phyloP scores from a whole-genome alignment of 1,284 basidiomycete genomes.

The Acaromyces ingoldii region DNA sequence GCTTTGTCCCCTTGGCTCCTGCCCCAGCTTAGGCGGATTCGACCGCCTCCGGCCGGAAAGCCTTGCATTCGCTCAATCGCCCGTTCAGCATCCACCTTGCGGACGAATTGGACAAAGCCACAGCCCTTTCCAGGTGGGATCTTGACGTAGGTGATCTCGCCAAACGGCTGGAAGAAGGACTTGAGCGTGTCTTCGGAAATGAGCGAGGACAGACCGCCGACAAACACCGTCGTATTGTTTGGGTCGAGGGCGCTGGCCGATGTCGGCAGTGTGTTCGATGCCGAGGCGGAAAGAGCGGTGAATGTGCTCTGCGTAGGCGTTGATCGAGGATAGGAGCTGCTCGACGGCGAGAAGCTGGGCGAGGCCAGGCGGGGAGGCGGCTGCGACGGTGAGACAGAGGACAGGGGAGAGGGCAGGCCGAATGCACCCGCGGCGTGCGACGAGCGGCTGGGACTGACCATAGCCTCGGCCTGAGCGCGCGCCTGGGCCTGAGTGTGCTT shows the following conservation, averaged over 20 bases:
- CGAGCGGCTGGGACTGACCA: too few species aligned
- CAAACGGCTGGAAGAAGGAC: slow-evolving; percentile 46
- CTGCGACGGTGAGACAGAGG: too few species aligned
- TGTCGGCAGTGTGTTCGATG: neutral
- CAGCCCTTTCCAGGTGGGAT: slow-evolving; percentile 92
- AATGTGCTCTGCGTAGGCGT: neutral
- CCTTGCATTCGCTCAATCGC: slow-evolving; percentile 96
- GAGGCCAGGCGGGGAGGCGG: neutral
- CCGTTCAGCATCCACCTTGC: slow-evolving; percentile 81
- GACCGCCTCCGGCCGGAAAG: slow-evolving; percentile 76
- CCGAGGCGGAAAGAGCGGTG: neutral
- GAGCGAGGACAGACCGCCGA: slow-evolving; percentile 44
- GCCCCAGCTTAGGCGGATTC: slow-evolving; percentile 87
- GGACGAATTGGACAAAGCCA: slow-evolving; percentile 89
- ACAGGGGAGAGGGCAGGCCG: neutral
- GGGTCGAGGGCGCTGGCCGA: slow-evolving; percentile 35
- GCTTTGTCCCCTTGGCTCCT: slow-evolving; percentile 55
- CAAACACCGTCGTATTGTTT: slow-evolving; percentile 50
- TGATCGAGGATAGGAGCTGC: neutral
- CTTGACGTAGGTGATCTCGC: slow-evolving; percentile 62
- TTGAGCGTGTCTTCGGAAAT: slow-evolving; percentile 46
- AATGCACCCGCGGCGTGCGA: neutral
- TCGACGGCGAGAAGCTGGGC: neutral
- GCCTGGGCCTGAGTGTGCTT: neutral
- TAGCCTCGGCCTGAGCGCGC: neutral